Base-by-base conservation (phyloP, 164 flowering plant species). In the Stephania japonica region DNA sequence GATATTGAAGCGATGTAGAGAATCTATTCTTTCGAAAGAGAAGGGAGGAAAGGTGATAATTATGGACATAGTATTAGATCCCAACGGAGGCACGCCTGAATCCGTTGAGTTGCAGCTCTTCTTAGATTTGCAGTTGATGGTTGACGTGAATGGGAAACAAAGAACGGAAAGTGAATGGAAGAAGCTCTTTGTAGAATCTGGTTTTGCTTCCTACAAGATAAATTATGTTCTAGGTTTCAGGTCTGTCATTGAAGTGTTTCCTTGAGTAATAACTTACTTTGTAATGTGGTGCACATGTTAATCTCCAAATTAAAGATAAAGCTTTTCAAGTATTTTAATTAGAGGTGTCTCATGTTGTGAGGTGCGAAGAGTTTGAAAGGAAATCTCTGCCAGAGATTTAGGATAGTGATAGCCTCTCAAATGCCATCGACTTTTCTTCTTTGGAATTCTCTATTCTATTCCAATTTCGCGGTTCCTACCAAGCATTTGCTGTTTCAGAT, bases 21-120 rank as follows among this genome's bases (percentile, higher is more conserved):
- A 32, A 32, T 2, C 38, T 19, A 81, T 84, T 32, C 18, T 69
- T 10, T 49, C 61, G 56, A 84, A 84, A 69, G 85, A 56, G n/a
- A 56, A 56, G 62, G 62, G 62, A 56, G 62, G 62, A 56, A 56
- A 68, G 23, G 43, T 86, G 70, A 78, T 86, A 0, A 71, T 86
- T n/a, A 73, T 83, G 50, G 89, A 84, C 14, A 71, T 79, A 11
- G 85, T 83, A 59, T 47, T 83, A 42, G 68, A 77, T 5, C 42
- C 25, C 7, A 6, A 70, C 14, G 16, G 49, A 7, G 85, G 61
- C 5, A 79, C 80, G 1, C 63, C 24, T 27, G 80, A 71, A 26
- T 11, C 44, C 18, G 53, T 38, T 41, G 47, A 42, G 42, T 5
- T 23, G 1, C 49, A 41, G 42, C 70, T 68, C 25, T 68, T 42